A percentile compares a stretch with the other conserved stretches of the same genome.
Evolutionary conservation across 202 grass and related monocot species (phyloP).

Genomic region (Musa balbisiana): DNA sequence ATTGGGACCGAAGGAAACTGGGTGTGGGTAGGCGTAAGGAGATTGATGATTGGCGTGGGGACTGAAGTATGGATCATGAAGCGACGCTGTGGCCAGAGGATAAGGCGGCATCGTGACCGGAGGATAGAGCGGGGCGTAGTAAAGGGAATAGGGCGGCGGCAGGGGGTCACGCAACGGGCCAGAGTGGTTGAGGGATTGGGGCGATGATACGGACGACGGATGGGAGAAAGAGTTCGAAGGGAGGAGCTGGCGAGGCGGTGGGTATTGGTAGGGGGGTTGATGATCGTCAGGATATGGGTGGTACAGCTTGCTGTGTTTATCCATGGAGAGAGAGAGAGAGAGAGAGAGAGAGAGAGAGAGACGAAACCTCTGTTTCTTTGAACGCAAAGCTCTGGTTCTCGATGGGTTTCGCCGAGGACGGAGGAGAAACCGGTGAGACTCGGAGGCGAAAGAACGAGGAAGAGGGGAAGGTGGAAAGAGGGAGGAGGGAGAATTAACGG

Average conservation of each 20-base stretch:
- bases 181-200: not conserved
- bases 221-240: not conserved
- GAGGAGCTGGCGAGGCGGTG: not conserved
- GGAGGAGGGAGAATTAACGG: too few relatives aligned
- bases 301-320: not conserved
- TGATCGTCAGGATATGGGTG: not conserved
- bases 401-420: too few relatives aligned
- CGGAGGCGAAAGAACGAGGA: too few relatives aligned
- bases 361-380: too few relatives aligned
- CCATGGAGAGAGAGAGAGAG: not conserved
- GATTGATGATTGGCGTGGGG: not conserved
- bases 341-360: not conserved
- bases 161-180: not conserved
- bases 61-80: not conserved
- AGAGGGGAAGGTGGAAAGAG: too few relatives aligned
- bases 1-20: not conserved
- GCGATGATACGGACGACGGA: not conserved
- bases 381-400: too few relatives aligned
- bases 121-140: not conserved
- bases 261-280: not conserved
- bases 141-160: too few relatives aligned
- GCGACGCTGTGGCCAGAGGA: not conserved
- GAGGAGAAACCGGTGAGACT: too few relatives aligned
- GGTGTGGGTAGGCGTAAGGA: not conserved
- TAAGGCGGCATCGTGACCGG: not conserved